Percentiles rank a stretch among this genome's conserved stretches.
Conservation (phyloP, 2,329 filamentous ascomycete genomes). For the Neofusicoccum ribis region DNA sequence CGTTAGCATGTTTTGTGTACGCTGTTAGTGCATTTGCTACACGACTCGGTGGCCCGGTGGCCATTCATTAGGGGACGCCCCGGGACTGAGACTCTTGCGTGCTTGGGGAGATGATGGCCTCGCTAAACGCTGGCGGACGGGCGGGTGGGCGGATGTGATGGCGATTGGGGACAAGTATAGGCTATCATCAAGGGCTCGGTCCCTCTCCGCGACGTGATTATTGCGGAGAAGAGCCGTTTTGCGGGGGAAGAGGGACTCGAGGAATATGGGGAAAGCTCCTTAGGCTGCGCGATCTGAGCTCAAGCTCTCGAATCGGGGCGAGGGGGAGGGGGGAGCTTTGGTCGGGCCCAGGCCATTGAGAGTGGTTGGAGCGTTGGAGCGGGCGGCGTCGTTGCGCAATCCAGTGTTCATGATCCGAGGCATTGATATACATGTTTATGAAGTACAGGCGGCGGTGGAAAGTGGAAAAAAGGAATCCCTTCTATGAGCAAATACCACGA, state of each 20-base stretch:
- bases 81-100: neutral
- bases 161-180: neutral
- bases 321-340: conserved; percentile 1
- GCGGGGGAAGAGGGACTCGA: neutral
- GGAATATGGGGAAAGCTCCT: conserved; percentile 13
- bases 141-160: neutral
- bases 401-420: neutral
- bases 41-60: neutral
- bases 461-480: conserved; percentile 18
- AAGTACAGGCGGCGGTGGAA: conserved; percentile 11
- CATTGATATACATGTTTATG: conserved; percentile 19
- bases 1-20: conserved; percentile 8
- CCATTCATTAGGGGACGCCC: no score
- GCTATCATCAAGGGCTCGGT: neutral
- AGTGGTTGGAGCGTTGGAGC: neutral
- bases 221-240: conserved; percentile 12
- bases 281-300: neutral
- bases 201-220: neutral
- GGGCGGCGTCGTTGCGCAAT: neutral
- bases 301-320: neutral
- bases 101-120: neutral
- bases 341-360: conserved; percentile 1
- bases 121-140: neutral
- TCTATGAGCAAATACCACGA: conserved; percentile 20
- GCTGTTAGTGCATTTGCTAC: neutral